A percentile compares a stretch with the other conserved stretches of the same genome.
These are phyloP conservation scores for Cladosporium oxysporum DNA, from an alignment of 2,329 filamentous ascomycete genomes.

Conservation along the genomic window DNA sequence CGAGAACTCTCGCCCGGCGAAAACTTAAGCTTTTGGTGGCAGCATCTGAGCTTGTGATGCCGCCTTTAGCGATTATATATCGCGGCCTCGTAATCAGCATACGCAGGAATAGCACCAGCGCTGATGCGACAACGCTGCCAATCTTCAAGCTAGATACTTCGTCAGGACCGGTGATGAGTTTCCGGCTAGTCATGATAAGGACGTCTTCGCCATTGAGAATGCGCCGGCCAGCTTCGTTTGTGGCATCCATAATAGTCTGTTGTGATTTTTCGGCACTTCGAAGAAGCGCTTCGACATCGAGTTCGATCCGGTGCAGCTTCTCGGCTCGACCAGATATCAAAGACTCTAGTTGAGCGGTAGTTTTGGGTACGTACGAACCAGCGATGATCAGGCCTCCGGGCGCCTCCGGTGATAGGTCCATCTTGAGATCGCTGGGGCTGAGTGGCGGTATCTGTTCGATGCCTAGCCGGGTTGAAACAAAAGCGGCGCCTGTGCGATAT, in stretches of 20 bases:
- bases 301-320: conserved; percentile 48
- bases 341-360: conserved; percentile 55
- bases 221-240: conserved; percentile 33
- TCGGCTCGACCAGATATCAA: conserved; percentile 43
- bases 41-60: conserved; percentile 61
- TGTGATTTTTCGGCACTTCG: conserved; percentile 39
- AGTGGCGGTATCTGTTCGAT: conserved; percentile 56
- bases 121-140: conserved; percentile 53
- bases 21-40: conserved; percentile 59
- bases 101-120: conserved; percentile 54
- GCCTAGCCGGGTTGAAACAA: conserved; percentile 54
- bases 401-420: conserved; percentile 37
- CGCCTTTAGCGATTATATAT: conserved; percentile 62
- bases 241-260: conserved; percentile 42
- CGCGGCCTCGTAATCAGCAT: conserved; percentile 51
- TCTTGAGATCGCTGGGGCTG: conserved; percentile 46
- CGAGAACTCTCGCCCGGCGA: conserved; percentile 56
- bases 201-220: conserved; percentile 54
- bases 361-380: conserved; percentile 62
- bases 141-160: conserved; percentile 57
- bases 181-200: conserved; percentile 60
- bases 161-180: conserved; percentile 53
- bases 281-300: conserved; percentile 54
- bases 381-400: conserved; percentile 57
- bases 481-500: conserved; percentile 50